phyloP scores from a whole-genome alignment of 108 stramenopile genomes.

The Stephanodiscus triporus region DNA sequence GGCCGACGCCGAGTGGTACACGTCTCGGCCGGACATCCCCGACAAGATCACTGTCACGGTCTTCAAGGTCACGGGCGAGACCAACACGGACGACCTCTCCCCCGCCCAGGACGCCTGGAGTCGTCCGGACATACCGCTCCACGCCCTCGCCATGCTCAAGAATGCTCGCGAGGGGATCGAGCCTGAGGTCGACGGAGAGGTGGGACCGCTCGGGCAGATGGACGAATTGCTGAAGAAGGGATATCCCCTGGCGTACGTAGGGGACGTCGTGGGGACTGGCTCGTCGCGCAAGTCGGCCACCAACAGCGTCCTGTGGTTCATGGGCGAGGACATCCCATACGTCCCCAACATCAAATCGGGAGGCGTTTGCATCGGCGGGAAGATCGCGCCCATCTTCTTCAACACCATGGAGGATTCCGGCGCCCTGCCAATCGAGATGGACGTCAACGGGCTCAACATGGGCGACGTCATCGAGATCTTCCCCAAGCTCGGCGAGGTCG shows the following conservation, averaged over 20 bases:
- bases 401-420: conserved; percentile 98
- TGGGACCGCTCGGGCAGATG: conserved; percentile 84
- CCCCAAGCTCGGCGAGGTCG: conserved; percentile 86
- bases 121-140: conserved; percentile 95
- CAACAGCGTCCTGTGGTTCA: conserved; percentile 94
- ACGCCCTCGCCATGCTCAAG: conserved; percentile 96
- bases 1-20: conserved; percentile 95
- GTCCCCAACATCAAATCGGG: conserved; percentile 93
- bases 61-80: conserved; percentile 98
- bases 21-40: conserved; percentile 76
- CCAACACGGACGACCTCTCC: conserved; percentile 94
- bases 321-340: conserved; percentile 94
- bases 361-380: conserved; percentile 90
- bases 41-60: conserved; percentile 92
- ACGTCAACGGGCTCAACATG: conserved; percentile 84
- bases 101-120: conserved; percentile 97
- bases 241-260: conserved; percentile 92
- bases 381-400: conserved; percentile 98
- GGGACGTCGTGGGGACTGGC: conserved; percentile 97
- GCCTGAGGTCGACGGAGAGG: conserved; percentile 79
- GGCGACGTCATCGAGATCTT: conserved; percentile 96
- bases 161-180: conserved; percentile 90
- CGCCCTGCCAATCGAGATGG: conserved; percentile 94
- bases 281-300: conserved; percentile 93
- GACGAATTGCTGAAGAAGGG: conserved; percentile 83